Evolutionary conservation across 768 basidiomycete species (phyloP), one percentile per base, ranked within the genome.

Genomic region (Kwoniella mangroviensis): DNA sequence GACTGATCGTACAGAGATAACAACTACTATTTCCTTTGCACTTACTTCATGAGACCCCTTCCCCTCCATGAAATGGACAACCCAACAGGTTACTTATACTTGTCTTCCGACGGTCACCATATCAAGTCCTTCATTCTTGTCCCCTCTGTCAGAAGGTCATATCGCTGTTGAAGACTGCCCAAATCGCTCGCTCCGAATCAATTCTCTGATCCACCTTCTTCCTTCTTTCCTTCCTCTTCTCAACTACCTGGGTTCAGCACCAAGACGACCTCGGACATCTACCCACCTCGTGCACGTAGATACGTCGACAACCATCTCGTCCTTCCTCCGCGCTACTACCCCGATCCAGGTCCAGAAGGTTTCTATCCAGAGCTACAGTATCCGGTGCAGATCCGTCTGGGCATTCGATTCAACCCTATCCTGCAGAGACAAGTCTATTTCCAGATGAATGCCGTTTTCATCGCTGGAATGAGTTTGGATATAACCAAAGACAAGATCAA

Each of bases 341-440:
- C 67, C 26, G 67, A 68, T 41, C 59, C 45, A 24, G 67, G 67
- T 61, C 59, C 59, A 15, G 56, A 58, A 17, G 67, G 67, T 0
- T 68, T 61, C 15, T 68, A 63, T 57, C 67, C 67, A 17, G 67
- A 68, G 42, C 45, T 68, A 11, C 67, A 68, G 42, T 49, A 63
- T 10, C 67, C 67, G 11, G 61, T 53, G 4, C 67, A 68, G 26
- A 68, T 60, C n/a, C 51, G 67, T 22, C 51, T 68, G 40, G 67
- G 24, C 5, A 51, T 68, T 12, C 51, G 52, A n/a, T 68, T 53
- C 26, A 55, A 62, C 19, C 2, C 22, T 1, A 2, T 26, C 3
- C 10, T 62, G 40, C 40, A 54, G 13, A 55, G 24, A 21, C 42
- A 68, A 11, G 60, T 62, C 4, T 68, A 68, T 43, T 28, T 56